Evolutionary conservation across 208 protist genomes (phyloP).

Genomic region (Crithidia acanthocephali): DNA sequence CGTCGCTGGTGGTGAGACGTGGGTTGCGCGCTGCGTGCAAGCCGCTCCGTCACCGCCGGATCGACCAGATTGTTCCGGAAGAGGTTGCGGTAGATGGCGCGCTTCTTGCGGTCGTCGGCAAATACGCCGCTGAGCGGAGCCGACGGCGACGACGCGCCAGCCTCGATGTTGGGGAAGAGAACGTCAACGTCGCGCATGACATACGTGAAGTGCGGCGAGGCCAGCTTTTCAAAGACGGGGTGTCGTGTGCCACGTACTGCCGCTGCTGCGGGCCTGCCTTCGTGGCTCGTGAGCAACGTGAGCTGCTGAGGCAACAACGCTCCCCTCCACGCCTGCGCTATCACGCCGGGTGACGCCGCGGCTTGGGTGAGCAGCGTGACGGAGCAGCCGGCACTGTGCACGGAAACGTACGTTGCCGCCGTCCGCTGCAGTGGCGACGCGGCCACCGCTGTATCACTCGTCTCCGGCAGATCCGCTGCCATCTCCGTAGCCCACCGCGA

Average conservation of each 20-base stretch:
- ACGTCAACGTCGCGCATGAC: conserved; percentile 37
- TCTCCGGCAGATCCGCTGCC: not conserved
- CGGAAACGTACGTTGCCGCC: conserved; percentile 25
- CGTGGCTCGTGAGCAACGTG: not conserved
- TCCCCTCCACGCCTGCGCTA: conserved; percentile 26
- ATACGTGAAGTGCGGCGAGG: conserved; percentile 37
- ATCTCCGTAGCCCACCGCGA: not conserved
- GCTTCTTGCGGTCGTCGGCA: conserved; percentile 31
- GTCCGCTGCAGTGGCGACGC: conserved; percentile 15
- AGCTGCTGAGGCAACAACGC: conserved; percentile 21
- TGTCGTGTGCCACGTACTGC: not conserved
- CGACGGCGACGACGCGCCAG: conserved; percentile 6
- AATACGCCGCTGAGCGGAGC: conserved; percentile 18
- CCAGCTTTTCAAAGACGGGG: conserved; percentile 33
- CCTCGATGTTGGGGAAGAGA: conserved; percentile 39
- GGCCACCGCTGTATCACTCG: too few relatives aligned
- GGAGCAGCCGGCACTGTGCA: conserved; percentile 35
- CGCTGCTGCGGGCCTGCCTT: not conserved
- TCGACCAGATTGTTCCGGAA: conserved; percentile 35
- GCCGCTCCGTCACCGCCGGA: conserved; percentile 22
- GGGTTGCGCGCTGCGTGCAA: not conserved
- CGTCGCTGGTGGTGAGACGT: not conserved
- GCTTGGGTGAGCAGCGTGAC: conserved; percentile 27
- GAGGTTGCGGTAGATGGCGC: conserved; percentile 30
- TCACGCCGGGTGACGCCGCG: conserved; percentile 7